Conservation (phyloP, 2,329 filamentous ascomycete species). For the Xylaria digitata region DNA sequence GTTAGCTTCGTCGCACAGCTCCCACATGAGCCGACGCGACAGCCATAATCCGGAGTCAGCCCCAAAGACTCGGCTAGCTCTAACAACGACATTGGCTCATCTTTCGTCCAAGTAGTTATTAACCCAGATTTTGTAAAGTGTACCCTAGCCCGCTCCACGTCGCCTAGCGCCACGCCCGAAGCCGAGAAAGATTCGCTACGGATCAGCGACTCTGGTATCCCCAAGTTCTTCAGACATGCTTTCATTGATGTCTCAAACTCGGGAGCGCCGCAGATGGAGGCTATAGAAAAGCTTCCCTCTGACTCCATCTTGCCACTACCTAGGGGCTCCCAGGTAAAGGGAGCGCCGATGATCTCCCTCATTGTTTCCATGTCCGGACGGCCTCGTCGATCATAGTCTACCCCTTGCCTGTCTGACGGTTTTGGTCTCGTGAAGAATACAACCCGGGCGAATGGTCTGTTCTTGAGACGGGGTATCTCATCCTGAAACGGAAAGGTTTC, state of each 20-base stretch:
- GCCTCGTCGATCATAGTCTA: conserved; percentile 37
- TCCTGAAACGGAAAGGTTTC: conserved; percentile 31
- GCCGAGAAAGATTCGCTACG: conserved; percentile 41
- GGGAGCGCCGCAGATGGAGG: conserved; percentile 40
- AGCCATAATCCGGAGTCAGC: conserved; percentile 44
- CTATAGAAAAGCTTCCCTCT: conserved; percentile 36
- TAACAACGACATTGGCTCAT: conserved; percentile 38
- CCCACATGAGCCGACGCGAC: conserved; percentile 42
- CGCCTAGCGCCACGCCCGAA: conserved; percentile 27
- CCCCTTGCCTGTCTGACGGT: conserved; percentile 30
- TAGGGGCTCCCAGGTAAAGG: conserved; percentile 39
- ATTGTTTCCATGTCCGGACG: conserved; percentile 36
- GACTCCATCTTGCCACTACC: conserved; percentile 31
- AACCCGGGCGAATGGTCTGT: conserved; percentile 29
- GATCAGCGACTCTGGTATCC: conserved; percentile 32
- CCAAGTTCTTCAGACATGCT: conserved; percentile 27
- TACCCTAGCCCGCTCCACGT: conserved; percentile 38
- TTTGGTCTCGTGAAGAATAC: conserved; percentile 41
- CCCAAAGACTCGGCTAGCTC: conserved; percentile 44
- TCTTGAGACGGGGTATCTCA: conserved; percentile 32
- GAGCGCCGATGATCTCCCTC: conserved; percentile 28
- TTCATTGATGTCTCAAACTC: conserved; percentile 36
- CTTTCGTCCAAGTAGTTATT: conserved; percentile 38
- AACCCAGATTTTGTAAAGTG: conserved; percentile 38
- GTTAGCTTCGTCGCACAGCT: conserved; percentile 42